Percentiles rank a stretch among this genome's conserved stretches.
phyloP scores from a whole-genome alignment of 176 grass and related monocot species.

The Juncus inflexus region DNA sequence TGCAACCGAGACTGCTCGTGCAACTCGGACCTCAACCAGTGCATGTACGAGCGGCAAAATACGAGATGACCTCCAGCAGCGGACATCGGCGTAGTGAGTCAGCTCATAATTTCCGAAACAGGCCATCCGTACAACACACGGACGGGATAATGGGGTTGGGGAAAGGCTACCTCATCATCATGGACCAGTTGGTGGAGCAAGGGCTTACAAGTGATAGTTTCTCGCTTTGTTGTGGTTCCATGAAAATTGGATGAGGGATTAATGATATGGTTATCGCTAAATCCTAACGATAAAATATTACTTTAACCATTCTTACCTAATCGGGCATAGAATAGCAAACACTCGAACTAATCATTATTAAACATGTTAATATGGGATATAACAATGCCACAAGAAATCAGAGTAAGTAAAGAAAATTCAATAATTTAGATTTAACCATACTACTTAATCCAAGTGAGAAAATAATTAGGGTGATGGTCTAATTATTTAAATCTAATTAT shows the following conservation, averaged over 20 bases:
- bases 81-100: slow-evolving; percentile 17
- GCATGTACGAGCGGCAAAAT: slow-evolving; percentile 96
- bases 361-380: too few relatives aligned
- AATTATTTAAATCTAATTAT: too few relatives aligned
- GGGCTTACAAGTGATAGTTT: slow-evolving; percentile 90
- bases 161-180: slow-evolving; percentile 87
- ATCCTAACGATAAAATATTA: too few relatives aligned
- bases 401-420: too few relatives aligned
- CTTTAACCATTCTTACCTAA: too few relatives aligned
- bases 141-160: slow-evolving; percentile 98
- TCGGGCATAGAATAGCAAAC: too few relatives aligned
- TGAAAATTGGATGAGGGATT: slow-evolving; percentile 91
- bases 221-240: slow-evolving; percentile 94
- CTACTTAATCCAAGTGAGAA: too few relatives aligned
- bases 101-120: slow-evolving; percentile 58
- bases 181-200: slow-evolving; percentile 94
- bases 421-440: too few relatives aligned
- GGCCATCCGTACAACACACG: slow-evolving; percentile 94
- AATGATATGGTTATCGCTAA: slow-evolving; percentile 72
- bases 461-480: too few relatives aligned
- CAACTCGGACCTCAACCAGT: slow-evolving; percentile 60
- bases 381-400: too few relatives aligned
- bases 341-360: too few relatives aligned
- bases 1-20: slow-evolving; percentile 82
- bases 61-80: slow-evolving; percentile 83